A percentile compares a stretch with the other conserved stretches of the same genome.
Conservation (phyloP, 1,284 basidiomycete species). For the Moesziomyces aphidis region DNA sequence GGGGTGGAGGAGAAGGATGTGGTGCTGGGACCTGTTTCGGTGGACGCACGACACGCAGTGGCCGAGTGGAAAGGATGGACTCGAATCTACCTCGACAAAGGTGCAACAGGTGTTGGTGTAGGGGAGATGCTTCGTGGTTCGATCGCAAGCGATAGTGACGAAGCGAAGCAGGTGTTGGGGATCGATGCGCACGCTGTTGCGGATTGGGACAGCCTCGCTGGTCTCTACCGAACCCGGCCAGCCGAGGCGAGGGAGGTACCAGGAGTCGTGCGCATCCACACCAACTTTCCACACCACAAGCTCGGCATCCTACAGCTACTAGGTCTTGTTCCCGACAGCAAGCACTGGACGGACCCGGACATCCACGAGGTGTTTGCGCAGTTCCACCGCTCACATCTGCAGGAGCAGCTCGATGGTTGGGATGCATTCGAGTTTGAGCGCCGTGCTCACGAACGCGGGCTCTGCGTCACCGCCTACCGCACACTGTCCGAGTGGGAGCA, state of each 20-base stretch:
- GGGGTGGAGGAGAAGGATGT: conserved; percentile 1
- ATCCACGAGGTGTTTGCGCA: conserved; percentile 8
- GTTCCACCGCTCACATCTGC: conserved; percentile 1
- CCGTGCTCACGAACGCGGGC: conserved; percentile 12
- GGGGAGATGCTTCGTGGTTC: conserved; percentile 6
- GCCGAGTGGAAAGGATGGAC: conserved; percentile 27
- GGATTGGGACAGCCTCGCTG: conserved; percentile 30
- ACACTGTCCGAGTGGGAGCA: conserved; percentile 13
- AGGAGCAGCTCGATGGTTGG: conserved; percentile 14
- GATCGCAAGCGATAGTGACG: neutral
- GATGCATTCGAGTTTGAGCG: conserved; percentile 31
- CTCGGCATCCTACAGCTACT: conserved; percentile 36
- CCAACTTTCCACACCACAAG: conserved; percentile 45
- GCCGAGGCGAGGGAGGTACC: neutral
- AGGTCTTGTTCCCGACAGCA: neutral
- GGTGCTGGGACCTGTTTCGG: conserved; percentile 10
- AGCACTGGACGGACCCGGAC: conserved; percentile 5
- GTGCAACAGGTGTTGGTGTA: neutral
- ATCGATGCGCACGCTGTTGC: conserved; percentile 18
- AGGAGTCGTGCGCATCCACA: conserved; percentile 27
- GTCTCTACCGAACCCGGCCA: conserved; percentile 14
- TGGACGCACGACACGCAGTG: conserved; percentile 28
- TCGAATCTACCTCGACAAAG: neutral
- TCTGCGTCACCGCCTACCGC: conserved; percentile 37
- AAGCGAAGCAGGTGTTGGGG: conserved; percentile 1